These are phyloP conservation scores for Teunomyces funiuensis DNA, from an alignment of 805 yeast genomes.

Conservation along the genomic window DNA sequence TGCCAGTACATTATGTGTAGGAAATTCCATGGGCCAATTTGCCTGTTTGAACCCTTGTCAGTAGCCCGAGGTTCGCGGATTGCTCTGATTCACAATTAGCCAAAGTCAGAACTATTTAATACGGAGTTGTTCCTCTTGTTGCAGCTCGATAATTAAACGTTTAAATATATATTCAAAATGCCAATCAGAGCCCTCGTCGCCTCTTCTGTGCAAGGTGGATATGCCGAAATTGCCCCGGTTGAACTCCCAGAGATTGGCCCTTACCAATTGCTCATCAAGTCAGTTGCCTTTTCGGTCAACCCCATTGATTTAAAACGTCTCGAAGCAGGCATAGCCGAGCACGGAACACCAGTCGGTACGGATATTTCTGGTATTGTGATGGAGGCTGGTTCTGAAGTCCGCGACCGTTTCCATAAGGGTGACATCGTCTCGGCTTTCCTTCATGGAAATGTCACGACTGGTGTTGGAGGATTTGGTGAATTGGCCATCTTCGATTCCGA, in stretches of 20 bases:
- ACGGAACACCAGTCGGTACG: constrained; percentile 56
- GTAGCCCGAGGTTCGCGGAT: background rate
- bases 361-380: constrained; percentile 61
- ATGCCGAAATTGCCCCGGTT: constrained; percentile 22
- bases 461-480: constrained; percentile 61
- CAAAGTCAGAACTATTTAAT: constrained; percentile 1
- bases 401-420: constrained; percentile 25
- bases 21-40: background rate
- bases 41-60: background rate
- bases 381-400: constrained; percentile 45
- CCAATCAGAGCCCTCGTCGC: constrained; percentile 5
- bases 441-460: constrained; percentile 51
- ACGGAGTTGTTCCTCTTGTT: background rate
- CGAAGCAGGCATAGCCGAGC: constrained; percentile 34
- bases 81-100: background rate
- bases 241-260: constrained; percentile 35
- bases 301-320: constrained; percentile 74
- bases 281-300: constrained; percentile 57
- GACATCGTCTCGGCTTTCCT: constrained; percentile 55
- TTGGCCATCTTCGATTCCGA: constrained; percentile 43
- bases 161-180: background rate
- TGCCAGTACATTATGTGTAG: constrained; percentile 3
- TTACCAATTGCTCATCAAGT: constrained; percentile 44
- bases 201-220: constrained; percentile 7
- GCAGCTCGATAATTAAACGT: background rate